Evolutionary conservation across 768 basidiomycete genomes (phyloP).

Genomic region (Termitomyces bulborhizus): DNA sequence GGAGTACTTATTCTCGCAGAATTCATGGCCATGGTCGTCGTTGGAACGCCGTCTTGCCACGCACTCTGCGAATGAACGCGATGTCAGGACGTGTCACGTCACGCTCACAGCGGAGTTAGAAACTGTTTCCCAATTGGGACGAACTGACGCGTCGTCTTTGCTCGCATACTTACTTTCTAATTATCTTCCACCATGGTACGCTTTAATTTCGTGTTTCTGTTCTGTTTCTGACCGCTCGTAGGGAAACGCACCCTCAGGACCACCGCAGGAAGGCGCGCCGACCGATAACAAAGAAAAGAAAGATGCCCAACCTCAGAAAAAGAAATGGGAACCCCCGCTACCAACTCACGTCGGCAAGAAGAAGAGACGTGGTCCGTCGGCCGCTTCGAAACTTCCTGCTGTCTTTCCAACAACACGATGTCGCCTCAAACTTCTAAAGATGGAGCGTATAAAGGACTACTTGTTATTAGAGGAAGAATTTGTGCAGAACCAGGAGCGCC

Average conservation of each 20-base stretch:
- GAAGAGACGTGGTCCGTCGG: constrained; percentile 90
- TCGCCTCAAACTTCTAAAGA: constrained; percentile 89
- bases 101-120: constrained; percentile 26
- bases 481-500: constrained; percentile 84
- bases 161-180: constrained; percentile 5
- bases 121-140: constrained; percentile 24
- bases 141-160: constrained; percentile 45
- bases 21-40: constrained; percentile 26
- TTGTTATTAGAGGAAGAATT: constrained; percentile 94
- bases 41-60: constrained; percentile 17
- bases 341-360: constrained; percentile 97
- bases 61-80: constrained; percentile 10
- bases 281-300: constrained; percentile 39
- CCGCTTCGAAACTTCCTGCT: constrained; percentile 86
- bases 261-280: constrained; percentile 34
- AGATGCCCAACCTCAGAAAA: constrained; percentile 57
- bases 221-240: constrained; percentile 17
- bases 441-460: constrained; percentile 98
- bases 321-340: constrained; percentile 98
- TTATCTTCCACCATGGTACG: constrained; percentile 17
- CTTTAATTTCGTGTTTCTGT: background rate
- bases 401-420: constrained; percentile 95
- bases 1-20: constrained; percentile 37
- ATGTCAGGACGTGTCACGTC: constrained; percentile 15
- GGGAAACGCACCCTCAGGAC: constrained; percentile 73